A percentile compares a stretch with the other conserved stretches of the same genome.
Evolutionary conservation across 345 rosid genomes (phyloP).

Genomic region (Bruguiera parviflora): DNA sequence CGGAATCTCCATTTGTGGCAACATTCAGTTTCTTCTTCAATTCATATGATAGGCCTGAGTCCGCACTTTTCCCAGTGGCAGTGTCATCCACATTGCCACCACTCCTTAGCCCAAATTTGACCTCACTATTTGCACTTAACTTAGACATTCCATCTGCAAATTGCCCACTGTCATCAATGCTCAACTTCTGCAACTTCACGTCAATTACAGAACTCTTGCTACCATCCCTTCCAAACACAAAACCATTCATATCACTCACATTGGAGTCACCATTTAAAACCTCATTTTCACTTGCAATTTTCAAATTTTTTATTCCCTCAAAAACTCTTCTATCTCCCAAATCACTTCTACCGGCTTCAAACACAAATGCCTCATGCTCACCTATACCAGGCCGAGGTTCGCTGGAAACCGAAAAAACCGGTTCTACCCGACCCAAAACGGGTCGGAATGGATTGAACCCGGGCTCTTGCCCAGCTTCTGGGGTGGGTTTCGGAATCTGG

Average conservation of each 20-base stretch:
- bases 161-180: constrained; percentile 29
- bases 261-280: neutral
- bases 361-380: constrained; percentile 30
- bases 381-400: constrained; percentile 21
- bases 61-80: constrained; percentile 21
- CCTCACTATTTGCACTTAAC: constrained; percentile 4
- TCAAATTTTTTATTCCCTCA: constrained; percentile 51
- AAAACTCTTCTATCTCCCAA: constrained; percentile 25
- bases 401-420: constrained; percentile 8
- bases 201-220: constrained; percentile 22
- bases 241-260: constrained; percentile 5
- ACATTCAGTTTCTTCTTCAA: constrained; percentile 51
- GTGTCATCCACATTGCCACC: constrained; percentile 25
- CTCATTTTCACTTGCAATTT: constrained; percentile 30
- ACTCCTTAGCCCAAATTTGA: constrained; percentile 11
- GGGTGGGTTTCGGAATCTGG: constrained; percentile 27
- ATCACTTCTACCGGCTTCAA: constrained; percentile 20
- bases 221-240: constrained; percentile 13
- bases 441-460: constrained; percentile 57
- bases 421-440: constrained; percentile 15
- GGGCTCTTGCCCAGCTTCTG: constrained; percentile 31
- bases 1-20: constrained; percentile 19
- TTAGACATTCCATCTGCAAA: constrained; percentile 10
- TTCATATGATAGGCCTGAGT: constrained; percentile 39
- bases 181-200: constrained; percentile 46